Conservation (phyloP, 2,329 filamentous ascomycete genomes). For the Aspergillus luchuensis region DNA sequence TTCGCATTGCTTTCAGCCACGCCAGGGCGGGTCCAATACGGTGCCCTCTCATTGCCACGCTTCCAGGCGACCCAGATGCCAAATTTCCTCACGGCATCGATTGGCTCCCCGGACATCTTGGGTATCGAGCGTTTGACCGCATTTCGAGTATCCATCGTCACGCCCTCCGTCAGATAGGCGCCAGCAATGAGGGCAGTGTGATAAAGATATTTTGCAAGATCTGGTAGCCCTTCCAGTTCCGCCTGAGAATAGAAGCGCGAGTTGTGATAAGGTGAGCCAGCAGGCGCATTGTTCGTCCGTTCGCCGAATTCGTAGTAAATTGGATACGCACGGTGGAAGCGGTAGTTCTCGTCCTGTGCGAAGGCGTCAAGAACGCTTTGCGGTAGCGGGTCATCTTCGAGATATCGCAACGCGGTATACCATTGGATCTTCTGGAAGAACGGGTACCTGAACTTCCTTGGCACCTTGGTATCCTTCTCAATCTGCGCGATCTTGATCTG, state of each 20-base stretch:
- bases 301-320: constrained; percentile 62
- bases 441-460: constrained; percentile 66
- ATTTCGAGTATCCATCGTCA: constrained; percentile 60
- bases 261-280: constrained; percentile 58
- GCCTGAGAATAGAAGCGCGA: constrained; percentile 64
- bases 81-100: constrained; percentile 62
- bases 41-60: constrained; percentile 63
- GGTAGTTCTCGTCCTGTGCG: constrained; percentile 54
- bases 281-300: constrained; percentile 52
- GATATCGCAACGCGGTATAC: constrained; percentile 66
- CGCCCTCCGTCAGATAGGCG: constrained; percentile 60
- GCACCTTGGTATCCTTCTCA: constrained; percentile 68
- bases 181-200: constrained; percentile 64
- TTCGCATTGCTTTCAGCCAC: constrained; percentile 53
- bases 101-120: constrained; percentile 62
- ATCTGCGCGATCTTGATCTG: constrained; percentile 67
- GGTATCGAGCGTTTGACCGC: constrained; percentile 65
- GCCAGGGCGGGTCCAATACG: constrained; percentile 63
- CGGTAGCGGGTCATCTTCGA: constrained; percentile 66
- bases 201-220: constrained; percentile 63
- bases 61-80: constrained; percentile 70
- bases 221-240: constrained; percentile 62
- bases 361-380: constrained; percentile 57
- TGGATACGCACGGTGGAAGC: constrained; percentile 57
- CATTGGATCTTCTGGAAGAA: constrained; percentile 71